Evolutionary conservation across 176 grass and related monocot genomes (phyloP).

Genomic region (Panicum miliaceum): DNA sequence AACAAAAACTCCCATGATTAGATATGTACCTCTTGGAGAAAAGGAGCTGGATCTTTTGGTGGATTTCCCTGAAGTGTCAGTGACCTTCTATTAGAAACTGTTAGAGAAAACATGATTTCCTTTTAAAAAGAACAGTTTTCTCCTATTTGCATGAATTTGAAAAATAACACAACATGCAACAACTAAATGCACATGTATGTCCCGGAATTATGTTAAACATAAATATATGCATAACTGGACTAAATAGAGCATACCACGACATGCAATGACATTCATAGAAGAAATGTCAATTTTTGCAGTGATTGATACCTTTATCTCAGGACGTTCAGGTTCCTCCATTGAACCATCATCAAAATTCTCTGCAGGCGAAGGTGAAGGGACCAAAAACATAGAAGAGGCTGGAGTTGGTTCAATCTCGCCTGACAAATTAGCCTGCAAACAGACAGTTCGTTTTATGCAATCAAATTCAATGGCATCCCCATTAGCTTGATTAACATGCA

Average conservation of each 20-base stretch:
- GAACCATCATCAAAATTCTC: constrained; percentile 65
- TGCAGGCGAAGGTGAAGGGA: constrained; percentile 47
- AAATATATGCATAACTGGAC: neutral
- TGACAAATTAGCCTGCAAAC: constrained; percentile 50
- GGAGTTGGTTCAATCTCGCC: constrained; percentile 14
- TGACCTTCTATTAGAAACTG: constrained; percentile 15
- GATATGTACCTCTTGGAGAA: constrained; percentile 54
- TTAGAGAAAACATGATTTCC: neutral
- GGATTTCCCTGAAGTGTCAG: constrained; percentile 33
- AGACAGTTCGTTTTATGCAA: neutral
- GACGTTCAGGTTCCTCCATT: constrained; percentile 49
- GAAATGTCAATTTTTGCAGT: neutral
- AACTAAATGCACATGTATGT: neutral
- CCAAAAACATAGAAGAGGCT: constrained; percentile 17
- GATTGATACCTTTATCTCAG: constrained; percentile 33
- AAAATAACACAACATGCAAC: neutral
- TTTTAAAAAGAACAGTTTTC: neutral
- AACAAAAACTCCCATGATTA: neutral
- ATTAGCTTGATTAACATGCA: constrained; percentile 17
- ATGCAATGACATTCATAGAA: neutral
- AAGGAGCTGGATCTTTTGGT: constrained; percentile 31
- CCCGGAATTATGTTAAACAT: neutral
- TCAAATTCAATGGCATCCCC: neutral
- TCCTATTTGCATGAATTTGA: neutral
- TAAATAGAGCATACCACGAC: neutral